phyloP scores from a whole-genome alignment of 768 basidiomycete genomes.

The Tephrocybe rancida region DNA sequence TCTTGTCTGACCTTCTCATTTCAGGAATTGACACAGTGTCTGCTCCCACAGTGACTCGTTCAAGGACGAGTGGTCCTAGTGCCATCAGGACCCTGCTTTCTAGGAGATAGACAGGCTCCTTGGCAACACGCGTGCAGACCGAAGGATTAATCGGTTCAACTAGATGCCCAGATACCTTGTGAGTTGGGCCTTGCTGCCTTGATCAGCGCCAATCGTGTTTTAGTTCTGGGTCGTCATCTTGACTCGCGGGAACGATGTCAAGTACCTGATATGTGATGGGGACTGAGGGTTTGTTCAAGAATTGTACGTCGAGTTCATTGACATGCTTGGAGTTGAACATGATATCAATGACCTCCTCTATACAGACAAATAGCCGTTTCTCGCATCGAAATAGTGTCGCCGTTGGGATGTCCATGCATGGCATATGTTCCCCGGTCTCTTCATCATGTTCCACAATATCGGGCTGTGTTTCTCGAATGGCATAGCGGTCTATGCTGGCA shows the following conservation, averaged over 20 bases:
- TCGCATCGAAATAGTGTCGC: background rate
- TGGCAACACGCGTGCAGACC: background rate
- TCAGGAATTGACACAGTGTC: background rate
- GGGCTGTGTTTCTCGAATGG: background rate
- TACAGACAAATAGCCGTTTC: background rate
- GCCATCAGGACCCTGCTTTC: background rate
- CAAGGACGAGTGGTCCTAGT: background rate
- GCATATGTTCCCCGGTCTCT: background rate
- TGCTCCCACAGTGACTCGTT: background rate
- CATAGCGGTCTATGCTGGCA: background rate
- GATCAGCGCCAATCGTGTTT: background rate
- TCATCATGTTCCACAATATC: background rate
- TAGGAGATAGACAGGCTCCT: background rate
- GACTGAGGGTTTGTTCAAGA: background rate
- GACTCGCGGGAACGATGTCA: background rate
- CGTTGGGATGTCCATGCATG: background rate
- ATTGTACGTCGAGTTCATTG: background rate
- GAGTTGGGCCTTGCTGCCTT: background rate
- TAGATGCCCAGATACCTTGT: background rate
- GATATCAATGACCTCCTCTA: conserved; percentile 2
- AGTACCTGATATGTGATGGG: background rate
- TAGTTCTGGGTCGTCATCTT: background rate
- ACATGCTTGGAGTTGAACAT: background rate
- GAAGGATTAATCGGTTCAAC: background rate
- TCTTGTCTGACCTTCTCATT: background rate